A percentile compares a stretch with the other conserved stretches of the same genome.
Conservation (phyloP, 129 eudicot species). For the Lactuca sativa region DNA sequence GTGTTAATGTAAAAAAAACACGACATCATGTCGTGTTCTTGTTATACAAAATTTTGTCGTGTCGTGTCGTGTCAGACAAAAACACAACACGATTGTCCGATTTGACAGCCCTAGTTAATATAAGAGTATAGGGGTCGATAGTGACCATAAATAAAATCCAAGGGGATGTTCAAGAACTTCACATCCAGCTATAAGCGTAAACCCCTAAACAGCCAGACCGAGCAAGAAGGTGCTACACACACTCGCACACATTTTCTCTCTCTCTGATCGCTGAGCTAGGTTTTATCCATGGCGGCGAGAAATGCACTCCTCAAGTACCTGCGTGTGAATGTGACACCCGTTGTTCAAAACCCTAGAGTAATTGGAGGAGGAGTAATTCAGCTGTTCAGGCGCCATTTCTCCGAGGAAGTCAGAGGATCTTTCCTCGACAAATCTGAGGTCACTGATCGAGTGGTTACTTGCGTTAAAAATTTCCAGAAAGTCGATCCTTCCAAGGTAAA, state of each 20-base stretch:
- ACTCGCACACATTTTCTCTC: background rate
- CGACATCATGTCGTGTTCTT: too few relatives aligned
- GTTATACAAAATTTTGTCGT: too few relatives aligned
- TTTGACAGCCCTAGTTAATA: background rate
- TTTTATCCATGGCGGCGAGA: conserved; percentile 62
- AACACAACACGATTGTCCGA: too few relatives aligned
- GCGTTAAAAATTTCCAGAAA: conserved; percentile 87
- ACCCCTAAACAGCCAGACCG: conserved; percentile 37
- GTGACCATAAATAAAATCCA: background rate
- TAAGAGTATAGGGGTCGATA: background rate
- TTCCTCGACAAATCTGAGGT: conserved; percentile 95
- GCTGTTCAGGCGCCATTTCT: conserved; percentile 62
- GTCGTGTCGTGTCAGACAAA: too few relatives aligned
- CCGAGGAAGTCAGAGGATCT: conserved; percentile 77
- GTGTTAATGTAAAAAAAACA: too few relatives aligned
- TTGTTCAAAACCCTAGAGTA: conserved; percentile 46
- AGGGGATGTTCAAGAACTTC: background rate
- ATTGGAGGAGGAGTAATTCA: conserved; percentile 34
- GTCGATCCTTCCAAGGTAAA: conserved; percentile 89
- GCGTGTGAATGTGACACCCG: conserved; percentile 51
- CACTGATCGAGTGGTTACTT: conserved; percentile 74
- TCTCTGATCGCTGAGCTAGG: conserved; percentile 13
- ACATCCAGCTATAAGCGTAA: conserved; percentile 19
- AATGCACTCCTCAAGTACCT: conserved; percentile 72
- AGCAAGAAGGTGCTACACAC: conserved; percentile 32